These are phyloP conservation scores for Candida quercuum DNA, from an alignment of 805 yeast genomes.

Conservation along the genomic window DNA sequence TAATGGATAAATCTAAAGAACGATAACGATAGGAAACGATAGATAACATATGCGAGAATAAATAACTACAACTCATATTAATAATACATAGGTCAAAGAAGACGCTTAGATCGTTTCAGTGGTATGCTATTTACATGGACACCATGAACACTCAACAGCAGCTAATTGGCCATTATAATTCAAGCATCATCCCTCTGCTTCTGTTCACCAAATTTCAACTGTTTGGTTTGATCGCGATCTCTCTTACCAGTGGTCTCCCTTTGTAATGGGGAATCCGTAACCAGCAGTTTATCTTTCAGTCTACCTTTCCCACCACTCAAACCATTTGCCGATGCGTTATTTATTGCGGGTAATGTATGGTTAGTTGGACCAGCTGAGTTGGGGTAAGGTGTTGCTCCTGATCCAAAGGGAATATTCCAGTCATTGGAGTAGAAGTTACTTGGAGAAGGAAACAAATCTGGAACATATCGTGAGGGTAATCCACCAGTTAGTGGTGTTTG, in stretches of 20 bases:
- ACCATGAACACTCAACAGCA: too few relatives aligned
- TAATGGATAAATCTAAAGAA: background rate
- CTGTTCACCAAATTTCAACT: background rate
- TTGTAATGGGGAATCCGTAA: slow-evolving; percentile 2
- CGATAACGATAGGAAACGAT: too few relatives aligned
- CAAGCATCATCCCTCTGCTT: background rate
- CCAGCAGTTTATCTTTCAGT: background rate
- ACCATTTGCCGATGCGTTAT: background rate
- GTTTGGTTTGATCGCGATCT: too few relatives aligned
- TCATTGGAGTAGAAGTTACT: slow-evolving; percentile 64
- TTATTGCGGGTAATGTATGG: slow-evolving; percentile 14
- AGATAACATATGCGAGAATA: too few relatives aligned
- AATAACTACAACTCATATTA: too few relatives aligned
- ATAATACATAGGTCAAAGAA: too few relatives aligned
- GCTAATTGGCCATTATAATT: too few relatives aligned
- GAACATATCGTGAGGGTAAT: slow-evolving; percentile 64
- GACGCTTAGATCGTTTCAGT: too few relatives aligned
- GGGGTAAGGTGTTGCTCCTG: slow-evolving; percentile 33
- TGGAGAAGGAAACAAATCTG: slow-evolving; percentile 77
- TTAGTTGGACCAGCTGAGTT: slow-evolving; percentile 21
- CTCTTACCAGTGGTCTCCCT: too few relatives aligned
- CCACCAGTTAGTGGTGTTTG: slow-evolving; percentile 68
- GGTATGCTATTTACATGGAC: too few relatives aligned
- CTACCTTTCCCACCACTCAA: background rate
- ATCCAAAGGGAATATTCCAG: slow-evolving; percentile 45